Evolutionary conservation across 2,329 filamentous ascomycete species (phyloP).

Genomic region (Diplodia mutila): DNA sequence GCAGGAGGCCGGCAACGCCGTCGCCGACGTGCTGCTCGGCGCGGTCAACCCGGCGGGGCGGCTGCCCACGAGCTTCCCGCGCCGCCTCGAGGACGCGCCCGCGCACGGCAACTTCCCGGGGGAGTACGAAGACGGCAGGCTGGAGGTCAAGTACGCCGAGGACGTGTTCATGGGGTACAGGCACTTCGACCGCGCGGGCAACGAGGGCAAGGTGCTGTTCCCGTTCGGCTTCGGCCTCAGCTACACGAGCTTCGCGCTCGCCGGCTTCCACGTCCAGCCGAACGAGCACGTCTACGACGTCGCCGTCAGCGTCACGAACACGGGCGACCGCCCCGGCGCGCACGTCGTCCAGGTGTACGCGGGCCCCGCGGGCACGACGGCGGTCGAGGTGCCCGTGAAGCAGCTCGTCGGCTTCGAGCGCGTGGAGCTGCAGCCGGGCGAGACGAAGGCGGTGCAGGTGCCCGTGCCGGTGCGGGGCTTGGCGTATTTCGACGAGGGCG

Average conservation of each 20-base stretch:
- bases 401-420: slow-evolving; percentile 69
- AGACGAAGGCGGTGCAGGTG: slow-evolving; percentile 40
- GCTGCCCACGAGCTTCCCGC: slow-evolving; percentile 72
- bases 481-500: slow-evolving; percentile 66
- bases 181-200: slow-evolving; percentile 65
- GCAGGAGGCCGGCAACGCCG: slow-evolving; percentile 80
- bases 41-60: slow-evolving; percentile 75
- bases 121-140: slow-evolving; percentile 67
- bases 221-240: slow-evolving; percentile 79
- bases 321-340: slow-evolving; percentile 59
- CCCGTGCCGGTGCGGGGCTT: slow-evolving; percentile 52
- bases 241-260: slow-evolving; percentile 75
- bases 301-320: slow-evolving; percentile 54
- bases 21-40: slow-evolving; percentile 77
- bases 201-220: slow-evolving; percentile 61
- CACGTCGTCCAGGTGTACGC: slow-evolving; percentile 70
- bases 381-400: slow-evolving; percentile 67
- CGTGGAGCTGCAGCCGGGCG: slow-evolving; percentile 41
- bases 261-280: slow-evolving; percentile 54
- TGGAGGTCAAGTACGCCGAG: slow-evolving; percentile 67
- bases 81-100: slow-evolving; percentile 63
- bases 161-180: slow-evolving; percentile 74
- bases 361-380: slow-evolving; percentile 61
- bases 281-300: slow-evolving; percentile 30
- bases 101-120: slow-evolving; percentile 68